phyloP scores from a whole-genome alignment of 169 alveolate species.

The Plasmodium berghei region DNA sequence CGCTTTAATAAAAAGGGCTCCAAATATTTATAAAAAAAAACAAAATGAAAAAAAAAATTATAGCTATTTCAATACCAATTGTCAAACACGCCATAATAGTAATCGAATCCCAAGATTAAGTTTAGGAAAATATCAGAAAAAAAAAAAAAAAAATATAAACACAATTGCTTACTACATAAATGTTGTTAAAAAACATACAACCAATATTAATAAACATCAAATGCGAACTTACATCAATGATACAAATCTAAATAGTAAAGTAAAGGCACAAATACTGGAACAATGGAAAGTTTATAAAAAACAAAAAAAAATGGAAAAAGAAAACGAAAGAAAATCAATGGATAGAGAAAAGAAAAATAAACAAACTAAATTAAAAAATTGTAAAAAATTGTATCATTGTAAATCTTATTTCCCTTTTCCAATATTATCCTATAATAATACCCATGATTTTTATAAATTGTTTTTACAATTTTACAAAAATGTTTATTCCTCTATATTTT shows the following conservation, averaged over 20 bases:
- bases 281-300: constrained; percentile 27
- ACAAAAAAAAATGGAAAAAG: constrained; percentile 16
- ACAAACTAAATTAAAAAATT: background rate
- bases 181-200: constrained; percentile 17
- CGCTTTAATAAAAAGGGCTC: constrained; percentile 9
- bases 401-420: constrained; percentile 48
- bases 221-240: constrained; percentile 30
- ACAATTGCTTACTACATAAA: constrained; percentile 10
- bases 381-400: constrained; percentile 18
- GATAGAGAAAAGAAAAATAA: background rate
- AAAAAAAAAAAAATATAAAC: background rate
- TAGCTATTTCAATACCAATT: background rate
- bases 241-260: constrained; percentile 11
- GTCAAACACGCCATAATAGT: background rate
- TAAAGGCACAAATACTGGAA: constrained; percentile 25
- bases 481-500: constrained; percentile 22
- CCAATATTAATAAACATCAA: constrained; percentile 30
- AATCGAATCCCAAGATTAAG: background rate
- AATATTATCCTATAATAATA: constrained; percentile 28
- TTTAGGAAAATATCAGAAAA: background rate
- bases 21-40: background rate
- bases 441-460: constrained; percentile 32
- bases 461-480: constrained; percentile 38
- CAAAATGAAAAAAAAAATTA: background rate
- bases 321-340: background rate